A percentile compares a stretch with the other conserved stretches of the same genome.
phyloP scores from a whole-genome alignment of 192 early-diverging fungal species.

The Physocladia obscura region DNA sequence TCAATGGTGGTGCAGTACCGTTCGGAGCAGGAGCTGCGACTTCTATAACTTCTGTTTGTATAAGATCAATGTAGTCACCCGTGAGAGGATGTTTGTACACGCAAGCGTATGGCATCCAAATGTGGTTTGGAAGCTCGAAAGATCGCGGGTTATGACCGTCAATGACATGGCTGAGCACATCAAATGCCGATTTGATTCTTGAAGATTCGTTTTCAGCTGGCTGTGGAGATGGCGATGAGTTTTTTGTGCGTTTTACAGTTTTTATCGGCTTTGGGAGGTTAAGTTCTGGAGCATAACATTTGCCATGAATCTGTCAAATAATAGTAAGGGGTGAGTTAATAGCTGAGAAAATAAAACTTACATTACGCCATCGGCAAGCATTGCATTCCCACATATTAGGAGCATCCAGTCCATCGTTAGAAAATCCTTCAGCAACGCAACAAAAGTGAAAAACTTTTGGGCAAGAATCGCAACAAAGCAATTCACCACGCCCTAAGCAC shows the following conservation, averaged over 20 bases:
- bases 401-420: constrained; percentile 14
- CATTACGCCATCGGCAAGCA: constrained; percentile 22
- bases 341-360: background rate
- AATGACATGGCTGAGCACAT: constrained; percentile 23
- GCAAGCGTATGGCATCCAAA: constrained; percentile 30
- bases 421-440: constrained; percentile 52
- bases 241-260: too few relatives aligned
- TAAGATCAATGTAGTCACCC: constrained; percentile 50
- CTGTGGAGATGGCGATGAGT: too few relatives aligned
- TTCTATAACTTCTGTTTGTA: constrained; percentile 33
- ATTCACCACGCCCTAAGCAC: constrained; percentile 46
- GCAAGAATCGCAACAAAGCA: constrained; percentile 59
- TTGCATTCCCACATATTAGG: constrained; percentile 50
- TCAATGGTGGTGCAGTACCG: background rate
- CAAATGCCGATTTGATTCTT: constrained; percentile 30
- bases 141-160: constrained; percentile 41
- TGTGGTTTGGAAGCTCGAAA: constrained; percentile 44
- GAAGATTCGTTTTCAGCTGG: background rate
- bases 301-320: too few relatives aligned
- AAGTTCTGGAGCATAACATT: too few relatives aligned
- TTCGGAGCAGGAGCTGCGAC: background rate
- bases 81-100: constrained; percentile 46
- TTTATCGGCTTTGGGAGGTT: too few relatives aligned
- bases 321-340: background rate
- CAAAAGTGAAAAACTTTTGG: constrained; percentile 54